Percentiles rank a stretch among this genome's conserved stretches.
phyloP scores from a whole-genome alignment of 805 yeast genomes.

The Diddensiella caesifluorescens region DNA sequence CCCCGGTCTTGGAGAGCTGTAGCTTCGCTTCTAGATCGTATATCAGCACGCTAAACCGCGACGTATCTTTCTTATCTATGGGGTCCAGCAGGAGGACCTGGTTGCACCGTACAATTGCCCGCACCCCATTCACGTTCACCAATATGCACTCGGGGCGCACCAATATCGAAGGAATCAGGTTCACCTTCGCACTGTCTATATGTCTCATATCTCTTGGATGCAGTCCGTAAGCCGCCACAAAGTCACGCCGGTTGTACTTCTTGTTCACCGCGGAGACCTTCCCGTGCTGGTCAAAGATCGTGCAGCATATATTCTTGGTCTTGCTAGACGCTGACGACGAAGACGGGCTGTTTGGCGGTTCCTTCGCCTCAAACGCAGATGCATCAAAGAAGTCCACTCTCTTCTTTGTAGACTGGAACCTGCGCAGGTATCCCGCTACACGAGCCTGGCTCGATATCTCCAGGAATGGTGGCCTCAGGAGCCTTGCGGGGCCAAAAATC shows the following conservation, averaged over 20 bases:
- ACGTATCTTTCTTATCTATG: slow-evolving; percentile 44
- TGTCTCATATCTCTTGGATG: slow-evolving; percentile 85
- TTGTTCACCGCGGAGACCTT: slow-evolving; percentile 54
- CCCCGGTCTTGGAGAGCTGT: slow-evolving; percentile 27
- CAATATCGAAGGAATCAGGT: slow-evolving; percentile 61
- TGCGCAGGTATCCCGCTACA: too few relatives aligned
- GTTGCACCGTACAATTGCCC: slow-evolving; percentile 55
- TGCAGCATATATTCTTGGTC: slow-evolving; percentile 37
- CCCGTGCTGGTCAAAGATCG: slow-evolving; percentile 54
- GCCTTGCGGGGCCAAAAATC: too few relatives aligned
- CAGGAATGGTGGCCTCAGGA: too few relatives aligned
- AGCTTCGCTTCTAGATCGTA: slow-evolving; percentile 79
- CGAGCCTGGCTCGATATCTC: too few relatives aligned
- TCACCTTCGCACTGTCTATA: slow-evolving; percentile 62
- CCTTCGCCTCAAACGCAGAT: slow-evolving; percentile 2
- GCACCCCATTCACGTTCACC: slow-evolving; percentile 56
- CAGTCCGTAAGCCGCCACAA: slow-evolving; percentile 58
- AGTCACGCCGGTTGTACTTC: slow-evolving; percentile 49
- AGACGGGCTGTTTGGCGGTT: slow-evolving; percentile 2
- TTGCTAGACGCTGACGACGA: not conserved
- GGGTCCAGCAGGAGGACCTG: slow-evolving; percentile 61
- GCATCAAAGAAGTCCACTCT: slow-evolving; percentile 3
- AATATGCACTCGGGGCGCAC: slow-evolving; percentile 53
- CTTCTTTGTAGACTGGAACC: too few relatives aligned
- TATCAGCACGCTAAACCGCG: slow-evolving; percentile 68